phyloP scores from a whole-genome alignment of 306 rosid species.

The Acmispon strigosus region DNA sequence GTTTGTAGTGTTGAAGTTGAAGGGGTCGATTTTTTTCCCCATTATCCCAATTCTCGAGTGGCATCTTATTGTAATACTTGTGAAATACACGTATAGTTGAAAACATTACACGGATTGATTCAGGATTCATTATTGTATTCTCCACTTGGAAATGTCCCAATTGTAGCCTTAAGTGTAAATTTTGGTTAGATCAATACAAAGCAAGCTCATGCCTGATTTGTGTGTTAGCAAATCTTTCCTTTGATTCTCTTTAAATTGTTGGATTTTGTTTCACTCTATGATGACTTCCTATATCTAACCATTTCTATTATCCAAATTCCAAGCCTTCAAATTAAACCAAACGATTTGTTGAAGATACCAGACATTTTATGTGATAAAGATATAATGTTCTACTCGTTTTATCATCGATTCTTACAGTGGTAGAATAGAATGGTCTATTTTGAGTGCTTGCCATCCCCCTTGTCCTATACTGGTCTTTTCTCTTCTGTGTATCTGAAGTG shows the following conservation, averaged over 20 bases:
- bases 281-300: not conserved
- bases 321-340: not conserved
- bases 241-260: not conserved
- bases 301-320: not conserved
- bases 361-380: not conserved
- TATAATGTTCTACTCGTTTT: not conserved
- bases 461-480: too few species aligned
- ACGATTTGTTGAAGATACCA: not conserved
- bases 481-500: too few species aligned
- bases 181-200: constrained; percentile 32
- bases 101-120: constrained; percentile 18
- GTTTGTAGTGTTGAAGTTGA: constrained; percentile 2
- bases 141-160: constrained; percentile 30
- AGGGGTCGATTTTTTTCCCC: not conserved
- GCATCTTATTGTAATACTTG: constrained; percentile 14
- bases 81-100: constrained; percentile 29
- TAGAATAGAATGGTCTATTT: not conserved
- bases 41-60: constrained; percentile 15
- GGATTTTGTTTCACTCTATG: not conserved
- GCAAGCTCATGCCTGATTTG: not conserved
- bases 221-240: not conserved
- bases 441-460: not conserved
- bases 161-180: constrained; percentile 52
- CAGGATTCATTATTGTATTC: constrained; percentile 20
- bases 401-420: not conserved